A percentile compares a stretch with the other conserved stretches of the same genome.
Evolutionary conservation across 192 early-diverging fungal species (phyloP).

Genomic region (Backusella parvicylindrica): DNA sequence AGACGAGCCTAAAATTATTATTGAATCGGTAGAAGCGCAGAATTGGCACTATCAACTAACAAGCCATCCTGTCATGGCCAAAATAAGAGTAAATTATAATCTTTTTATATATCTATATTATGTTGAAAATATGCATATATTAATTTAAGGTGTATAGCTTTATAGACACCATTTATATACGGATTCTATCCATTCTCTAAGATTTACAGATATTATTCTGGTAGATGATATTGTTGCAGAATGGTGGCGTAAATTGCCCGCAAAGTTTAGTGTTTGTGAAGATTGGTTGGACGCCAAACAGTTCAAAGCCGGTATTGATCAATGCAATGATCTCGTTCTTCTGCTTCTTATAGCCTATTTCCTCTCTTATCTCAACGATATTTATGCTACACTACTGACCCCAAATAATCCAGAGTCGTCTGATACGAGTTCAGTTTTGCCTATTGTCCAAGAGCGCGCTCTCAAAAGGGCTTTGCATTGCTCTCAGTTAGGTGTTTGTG

Average conservation of each 20-base stretch:
- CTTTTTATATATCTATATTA: not conserved
- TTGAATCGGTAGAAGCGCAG: not conserved
- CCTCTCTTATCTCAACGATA: not conserved
- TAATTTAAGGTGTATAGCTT: not conserved
- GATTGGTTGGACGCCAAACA: not conserved
- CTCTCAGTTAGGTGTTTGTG: not conserved
- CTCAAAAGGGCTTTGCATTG: not conserved
- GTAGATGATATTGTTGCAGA: not conserved
- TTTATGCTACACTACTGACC: not conserved
- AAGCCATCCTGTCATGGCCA: not conserved
- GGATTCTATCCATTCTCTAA: not conserved
- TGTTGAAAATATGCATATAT: not conserved
- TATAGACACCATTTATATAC: not conserved
- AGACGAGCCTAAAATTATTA: not conserved
- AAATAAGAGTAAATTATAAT: not conserved
- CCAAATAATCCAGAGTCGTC: not conserved
- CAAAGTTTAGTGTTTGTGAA: not conserved
- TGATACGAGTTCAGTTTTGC: not conserved
- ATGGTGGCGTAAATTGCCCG: not conserved
- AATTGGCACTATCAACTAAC: not conserved
- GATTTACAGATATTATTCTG: not conserved
- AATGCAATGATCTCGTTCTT: not conserved
- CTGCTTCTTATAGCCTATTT: not conserved
- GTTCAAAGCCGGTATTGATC: not conserved
- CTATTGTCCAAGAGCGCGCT: not conserved